Base-by-base conservation (phyloP, 2,329 filamentous ascomycete genomes). In the Madurella fahalii region DNA sequence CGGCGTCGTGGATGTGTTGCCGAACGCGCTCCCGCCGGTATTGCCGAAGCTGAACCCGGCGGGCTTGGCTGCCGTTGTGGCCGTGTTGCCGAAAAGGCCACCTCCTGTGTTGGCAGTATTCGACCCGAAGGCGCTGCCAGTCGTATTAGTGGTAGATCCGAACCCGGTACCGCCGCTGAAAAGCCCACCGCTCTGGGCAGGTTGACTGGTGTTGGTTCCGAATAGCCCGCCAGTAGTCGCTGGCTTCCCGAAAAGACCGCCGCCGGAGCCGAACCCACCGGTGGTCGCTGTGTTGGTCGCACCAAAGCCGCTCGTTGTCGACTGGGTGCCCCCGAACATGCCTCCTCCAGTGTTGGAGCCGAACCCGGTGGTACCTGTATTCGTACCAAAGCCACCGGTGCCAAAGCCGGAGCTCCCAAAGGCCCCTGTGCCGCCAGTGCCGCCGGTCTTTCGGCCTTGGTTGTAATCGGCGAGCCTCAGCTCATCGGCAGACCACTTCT, bases 401-500 rank as follows among this genome's bases (percentile, higher is more conserved):
- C 71, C 72, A 62, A 81, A 77, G 46, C 71, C 70, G 17, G 77
- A 78, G 62, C 69, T 78, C 16, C 91, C 93, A 70, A 96, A 96
- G 8, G 87, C 89, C 55, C 91, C 91, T 61, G 91, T 87, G 31
- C 90, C 90, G 58, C 87, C 90, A 41, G 82, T 80, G 71, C 93
- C 95, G 34, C 92, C 94, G 68, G 83, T 90, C 51, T 87, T 86
- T 56, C 92, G 85, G 48, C 92, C 92, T 70, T 92, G 88, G 56
- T 86, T 82, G 69, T 99, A 99, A 71, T 99, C 94, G 44, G 84
- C 90, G 58, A 95, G 72, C 66, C 89, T 81, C 51, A 94, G 73
- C 70, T 94, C 87, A 64, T 89, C 94, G n/a, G 89, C 83, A 9
- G 93, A 96, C 77, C 87, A 97, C 69, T 94, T 95, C 70, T 85